Percentiles rank a stretch among this genome's conserved stretches.
Conservation (phyloP, 495 filamentous ascomycete genomes). For the Tuber calosporum region DNA sequence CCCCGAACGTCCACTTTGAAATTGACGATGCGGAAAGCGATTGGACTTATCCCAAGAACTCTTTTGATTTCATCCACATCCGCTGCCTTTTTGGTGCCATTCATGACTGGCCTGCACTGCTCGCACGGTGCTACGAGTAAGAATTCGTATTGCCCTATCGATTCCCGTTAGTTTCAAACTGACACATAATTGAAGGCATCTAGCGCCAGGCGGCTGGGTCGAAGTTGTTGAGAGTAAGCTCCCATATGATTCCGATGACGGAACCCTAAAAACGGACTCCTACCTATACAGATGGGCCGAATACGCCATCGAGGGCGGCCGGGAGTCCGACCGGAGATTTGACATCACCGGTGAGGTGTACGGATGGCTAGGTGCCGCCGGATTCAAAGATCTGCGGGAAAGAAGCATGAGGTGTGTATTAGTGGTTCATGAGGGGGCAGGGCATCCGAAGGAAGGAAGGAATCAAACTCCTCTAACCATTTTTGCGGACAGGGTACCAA, state of each 20-base stretch:
- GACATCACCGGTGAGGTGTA: conserved; percentile 15
- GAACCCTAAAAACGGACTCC: conserved; percentile 12
- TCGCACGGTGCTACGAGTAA: conserved; percentile 43
- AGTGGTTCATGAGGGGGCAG: not conserved
- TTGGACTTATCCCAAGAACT: conserved; percentile 46
- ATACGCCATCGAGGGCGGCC: conserved; percentile 18
- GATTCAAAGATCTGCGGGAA: conserved; percentile 17
- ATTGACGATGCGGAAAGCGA: conserved; percentile 50
- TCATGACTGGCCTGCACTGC: conserved; percentile 49
- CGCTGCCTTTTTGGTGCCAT: conserved; percentile 51
- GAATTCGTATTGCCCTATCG: not conserved
- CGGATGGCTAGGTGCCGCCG: conserved; percentile 14
- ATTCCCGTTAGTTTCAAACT: not conserved
- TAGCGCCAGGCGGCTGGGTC: conserved; percentile 32
- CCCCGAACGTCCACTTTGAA: conserved; percentile 52
- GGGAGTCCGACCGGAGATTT: conserved; percentile 13
- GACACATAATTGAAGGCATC: conserved; percentile 16
- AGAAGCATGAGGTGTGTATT: conserved; percentile 13
- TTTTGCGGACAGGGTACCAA: conserved; percentile 9
- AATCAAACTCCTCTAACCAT: not conserved
- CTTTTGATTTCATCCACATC: conserved; percentile 53
- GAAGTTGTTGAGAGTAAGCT: conserved; percentile 25
- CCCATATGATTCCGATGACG: conserved; percentile 33
- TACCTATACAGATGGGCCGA: conserved; percentile 19
- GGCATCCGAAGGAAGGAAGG: not conserved